Evolutionary conservation across 768 basidiomycete genomes (phyloP).

Genomic region (Suillus subaureus): DNA sequence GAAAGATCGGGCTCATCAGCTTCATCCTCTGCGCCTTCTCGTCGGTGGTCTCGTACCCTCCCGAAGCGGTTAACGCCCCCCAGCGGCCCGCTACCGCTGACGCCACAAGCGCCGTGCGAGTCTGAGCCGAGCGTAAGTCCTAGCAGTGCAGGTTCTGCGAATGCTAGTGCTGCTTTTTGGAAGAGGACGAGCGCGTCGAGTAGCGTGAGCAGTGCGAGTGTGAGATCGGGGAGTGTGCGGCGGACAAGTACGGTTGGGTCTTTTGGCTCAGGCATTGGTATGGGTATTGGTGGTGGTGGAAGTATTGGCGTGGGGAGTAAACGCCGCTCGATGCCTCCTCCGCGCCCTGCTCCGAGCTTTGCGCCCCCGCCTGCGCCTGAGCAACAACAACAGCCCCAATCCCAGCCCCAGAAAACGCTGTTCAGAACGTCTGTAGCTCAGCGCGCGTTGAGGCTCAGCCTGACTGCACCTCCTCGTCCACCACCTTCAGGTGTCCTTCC

Average conservation of each 20-base stretch:
- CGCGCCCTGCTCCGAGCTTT: constrained; percentile 69
- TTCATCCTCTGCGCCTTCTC: constrained; percentile 28
- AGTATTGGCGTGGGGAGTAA: constrained; percentile 36
- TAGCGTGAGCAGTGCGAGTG: constrained; percentile 45
- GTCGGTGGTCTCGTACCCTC: constrained; percentile 55
- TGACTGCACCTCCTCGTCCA: constrained; percentile 66
- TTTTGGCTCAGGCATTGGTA: not conserved
- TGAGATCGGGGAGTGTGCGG: constrained; percentile 14
- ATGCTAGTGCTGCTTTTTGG: constrained; percentile 38
- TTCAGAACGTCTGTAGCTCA: constrained; percentile 62
- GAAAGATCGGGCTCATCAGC: constrained; percentile 29
- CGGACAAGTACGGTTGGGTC: not conserved
- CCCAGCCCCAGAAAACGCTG: constrained; percentile 16
- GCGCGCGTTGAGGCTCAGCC: constrained; percentile 59
- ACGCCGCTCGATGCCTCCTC: constrained; percentile 70
- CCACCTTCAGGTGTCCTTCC: constrained; percentile 64
- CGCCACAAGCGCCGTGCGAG: constrained; percentile 44
- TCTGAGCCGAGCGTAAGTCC: not conserved
- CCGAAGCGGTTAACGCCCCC: constrained; percentile 61
- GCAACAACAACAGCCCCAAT: constrained; percentile 20
- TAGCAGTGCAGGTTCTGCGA: constrained; percentile 37
- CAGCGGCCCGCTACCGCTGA: constrained; percentile 43
- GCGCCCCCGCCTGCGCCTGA: constrained; percentile 71
- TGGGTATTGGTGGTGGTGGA: not conserved
- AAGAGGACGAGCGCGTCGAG: constrained; percentile 52